Evolutionary conservation across 495 filamentous ascomycete genomes (phyloP), one percentile per base, ranked within the genome.

Genomic region (Aspergillus kassunensis): DNA sequence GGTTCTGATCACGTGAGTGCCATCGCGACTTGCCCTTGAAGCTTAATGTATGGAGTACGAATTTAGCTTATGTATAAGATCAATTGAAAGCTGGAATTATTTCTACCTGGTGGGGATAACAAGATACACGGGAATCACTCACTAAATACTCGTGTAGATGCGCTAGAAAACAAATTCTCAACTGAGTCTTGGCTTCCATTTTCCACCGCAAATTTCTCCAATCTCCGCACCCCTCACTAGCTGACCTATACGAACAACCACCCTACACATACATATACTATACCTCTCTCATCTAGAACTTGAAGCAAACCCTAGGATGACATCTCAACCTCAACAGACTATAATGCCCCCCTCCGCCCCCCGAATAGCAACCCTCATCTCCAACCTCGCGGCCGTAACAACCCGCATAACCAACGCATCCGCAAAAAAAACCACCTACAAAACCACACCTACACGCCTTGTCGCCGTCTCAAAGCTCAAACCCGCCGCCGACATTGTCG

Each of bases 391-490:
- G 44, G 48, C 64, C 19, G 71, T 76, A 20, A 55, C 59, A 10
- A 47, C 65, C 11, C 69, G 67, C 42, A 53, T 76, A 56, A 58
- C 59, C 41, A 53, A 66, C 25, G 66, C 71, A 27, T 36, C 63
- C 13, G 25, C 58, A 11, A 53, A 49, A 19, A 11, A 53, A 49
- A 19, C 40, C 59, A 16, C 39, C 56, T 18, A 46, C 30, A 43
- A 60, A 18, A 66, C 67, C 54, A 66, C 67, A 53, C 53, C 67
- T 10, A 51, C 95, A 48, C 86, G 93, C 16, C 76, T 97, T 20
- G 87, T 98, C 20, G 91, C 91, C 27, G 91, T 98, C 44, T 96
- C 90, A 15, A 98, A 98, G 66, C 77, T 93, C 57, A 96, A 97
- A 67, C 90, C 93, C 10, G 88, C 84, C 45, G 82, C 86, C 47